A percentile compares a stretch with the other conserved stretches of the same genome.
phyloP scores from a whole-genome alignment of 2,329 filamentous ascomycete genomes.

The Lachnellula arida region DNA sequence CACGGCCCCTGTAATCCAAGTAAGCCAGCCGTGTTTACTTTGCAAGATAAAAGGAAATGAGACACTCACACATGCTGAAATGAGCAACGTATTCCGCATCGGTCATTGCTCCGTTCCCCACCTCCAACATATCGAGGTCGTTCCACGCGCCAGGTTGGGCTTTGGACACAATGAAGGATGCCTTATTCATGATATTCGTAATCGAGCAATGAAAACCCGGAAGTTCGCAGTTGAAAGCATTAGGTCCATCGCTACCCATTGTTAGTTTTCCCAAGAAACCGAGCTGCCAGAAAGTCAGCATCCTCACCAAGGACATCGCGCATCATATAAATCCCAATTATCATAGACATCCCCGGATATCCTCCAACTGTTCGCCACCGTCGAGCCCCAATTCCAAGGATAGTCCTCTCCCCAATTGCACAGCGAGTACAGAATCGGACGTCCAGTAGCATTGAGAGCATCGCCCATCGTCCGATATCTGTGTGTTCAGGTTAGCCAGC shows the following conservation, averaged over 20 bases:
- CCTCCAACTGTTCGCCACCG: constrained; percentile 35
- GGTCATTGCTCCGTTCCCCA: constrained; percentile 36
- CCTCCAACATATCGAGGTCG: constrained; percentile 33
- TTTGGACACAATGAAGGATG: constrained; percentile 28
- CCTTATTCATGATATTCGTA: constrained; percentile 28
- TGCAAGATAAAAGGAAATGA: neutral
- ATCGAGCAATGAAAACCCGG: constrained; percentile 31
- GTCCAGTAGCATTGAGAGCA: constrained; percentile 33
- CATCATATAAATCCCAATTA: constrained; percentile 37
- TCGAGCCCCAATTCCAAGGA: constrained; percentile 35
- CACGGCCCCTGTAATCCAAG: constrained; percentile 20
- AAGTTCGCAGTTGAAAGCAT: constrained; percentile 28
- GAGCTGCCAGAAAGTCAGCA: neutral
- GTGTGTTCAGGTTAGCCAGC: neutral
- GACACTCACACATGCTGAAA: constrained; percentile 24
- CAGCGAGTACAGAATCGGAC: constrained; percentile 36
- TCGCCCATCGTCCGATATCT: constrained; percentile 34
- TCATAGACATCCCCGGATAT: constrained; percentile 37
- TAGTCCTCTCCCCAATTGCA: constrained; percentile 49
- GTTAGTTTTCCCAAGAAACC: neutral
- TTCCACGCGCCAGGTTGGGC: constrained; percentile 31
- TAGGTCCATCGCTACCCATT: constrained; percentile 34
- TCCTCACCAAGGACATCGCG: constrained; percentile 32
- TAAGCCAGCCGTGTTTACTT: constrained; percentile 6
- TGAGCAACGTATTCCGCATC: constrained; percentile 35